These are phyloP conservation scores for Fagus crenata DNA, from an alignment of 306 rosid species.

Conservation along the genomic window DNA sequence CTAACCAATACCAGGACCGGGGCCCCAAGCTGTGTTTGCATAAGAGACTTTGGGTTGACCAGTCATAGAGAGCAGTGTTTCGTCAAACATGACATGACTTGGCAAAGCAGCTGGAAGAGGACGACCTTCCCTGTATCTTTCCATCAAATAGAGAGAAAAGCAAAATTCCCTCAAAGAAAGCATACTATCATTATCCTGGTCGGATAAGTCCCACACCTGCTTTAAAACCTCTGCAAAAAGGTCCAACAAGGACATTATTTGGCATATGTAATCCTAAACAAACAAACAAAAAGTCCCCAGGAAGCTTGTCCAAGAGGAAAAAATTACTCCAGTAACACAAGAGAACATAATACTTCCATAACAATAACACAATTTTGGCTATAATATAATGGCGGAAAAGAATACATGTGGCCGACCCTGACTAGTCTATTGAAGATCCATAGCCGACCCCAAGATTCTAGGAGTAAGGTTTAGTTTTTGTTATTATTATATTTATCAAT, in stretches of 20 bases:
- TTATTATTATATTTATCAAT: neutral
- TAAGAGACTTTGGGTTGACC: slow-evolving; percentile 63
- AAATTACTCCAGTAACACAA: slow-evolving; percentile 4
- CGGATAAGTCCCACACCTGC: slow-evolving; percentile 98
- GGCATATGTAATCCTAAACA: slow-evolving; percentile 8
- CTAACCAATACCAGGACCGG: slow-evolving; percentile 48
- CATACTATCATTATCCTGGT: slow-evolving; percentile 97
- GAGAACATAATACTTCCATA: slow-evolving; percentile 6
- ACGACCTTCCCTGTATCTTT: slow-evolving; percentile 87
- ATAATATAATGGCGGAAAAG: no score
- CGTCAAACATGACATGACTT: slow-evolving; percentile 63
- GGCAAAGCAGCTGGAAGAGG: slow-evolving; percentile 82
- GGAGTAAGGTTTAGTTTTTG: no score
- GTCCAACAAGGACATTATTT: slow-evolving; percentile 29
- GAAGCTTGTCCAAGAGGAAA: slow-evolving; percentile 28
- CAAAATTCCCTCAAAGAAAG: slow-evolving; percentile 94
- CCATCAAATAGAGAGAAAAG: slow-evolving; percentile 93
- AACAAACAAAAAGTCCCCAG: slow-evolving; percentile 27
- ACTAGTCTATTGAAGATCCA: no score
- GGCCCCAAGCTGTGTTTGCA: slow-evolving; percentile 74
- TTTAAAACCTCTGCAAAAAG: slow-evolving; percentile 78
- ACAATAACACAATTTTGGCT: slow-evolving; percentile 1
- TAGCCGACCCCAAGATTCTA: no score
- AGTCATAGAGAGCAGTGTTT: slow-evolving; percentile 71
- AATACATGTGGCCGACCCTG: no score